These are phyloP conservation scores for Fusarium austroafricanum DNA, from an alignment of 2,329 filamentous ascomycete genomes.

Conservation along the genomic window DNA sequence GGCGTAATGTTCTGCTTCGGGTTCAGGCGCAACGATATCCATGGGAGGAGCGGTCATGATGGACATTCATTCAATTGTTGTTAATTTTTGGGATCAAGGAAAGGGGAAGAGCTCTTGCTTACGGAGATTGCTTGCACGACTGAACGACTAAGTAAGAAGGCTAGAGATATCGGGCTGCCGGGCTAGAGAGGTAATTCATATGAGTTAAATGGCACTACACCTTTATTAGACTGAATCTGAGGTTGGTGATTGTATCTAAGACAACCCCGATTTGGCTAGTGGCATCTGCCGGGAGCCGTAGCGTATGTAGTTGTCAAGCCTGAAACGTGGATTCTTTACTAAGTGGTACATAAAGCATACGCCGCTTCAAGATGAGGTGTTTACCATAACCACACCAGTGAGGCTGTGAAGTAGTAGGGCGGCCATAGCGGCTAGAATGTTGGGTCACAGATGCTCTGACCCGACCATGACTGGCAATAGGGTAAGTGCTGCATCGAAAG, in stretches of 20 bases:
- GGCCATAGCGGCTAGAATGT: background rate
- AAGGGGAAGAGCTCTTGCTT: background rate
- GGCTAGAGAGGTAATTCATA: constrained; percentile 5
- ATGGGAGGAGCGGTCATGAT: constrained; percentile 10
- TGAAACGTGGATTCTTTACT: constrained; percentile 20
- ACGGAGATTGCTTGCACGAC: constrained; percentile 31
- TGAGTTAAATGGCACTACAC: constrained; percentile 12
- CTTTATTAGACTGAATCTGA: constrained; percentile 16
- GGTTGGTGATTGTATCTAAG: constrained; percentile 23
- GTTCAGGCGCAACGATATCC: constrained; percentile 5
- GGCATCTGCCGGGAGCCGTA: constrained; percentile 20
- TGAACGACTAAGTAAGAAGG: constrained; percentile 15
- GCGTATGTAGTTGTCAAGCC: background rate
- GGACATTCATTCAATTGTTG: background rate
- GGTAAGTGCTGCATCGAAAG: background rate
- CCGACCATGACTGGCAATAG: background rate
- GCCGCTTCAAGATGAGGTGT: background rate
- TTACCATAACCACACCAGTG: background rate
- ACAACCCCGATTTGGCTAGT: constrained; percentile 35
- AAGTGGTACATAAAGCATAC: background rate
- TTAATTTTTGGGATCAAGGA: background rate
- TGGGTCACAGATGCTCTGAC: background rate
- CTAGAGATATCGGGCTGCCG: constrained; percentile 10
- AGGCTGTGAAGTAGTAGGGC: background rate
- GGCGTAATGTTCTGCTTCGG: constrained; percentile 26